Conservation (phyloP, 2,329 filamentous ascomycete genomes). For the Leptographium lundbergii region DNA sequence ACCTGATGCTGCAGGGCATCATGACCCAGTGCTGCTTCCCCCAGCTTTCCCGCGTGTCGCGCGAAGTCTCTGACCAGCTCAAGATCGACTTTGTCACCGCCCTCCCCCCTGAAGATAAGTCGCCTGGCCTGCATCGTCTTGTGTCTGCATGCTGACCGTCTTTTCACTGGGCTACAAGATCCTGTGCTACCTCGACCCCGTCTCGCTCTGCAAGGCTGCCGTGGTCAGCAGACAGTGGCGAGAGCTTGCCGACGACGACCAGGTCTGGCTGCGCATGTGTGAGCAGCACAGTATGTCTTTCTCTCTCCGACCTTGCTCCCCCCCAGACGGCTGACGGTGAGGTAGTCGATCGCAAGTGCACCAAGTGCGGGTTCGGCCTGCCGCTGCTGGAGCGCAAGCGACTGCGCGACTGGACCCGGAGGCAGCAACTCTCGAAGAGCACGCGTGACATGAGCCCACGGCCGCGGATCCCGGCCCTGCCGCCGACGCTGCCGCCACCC, state of each 20-base stretch:
- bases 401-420: slow-evolving; percentile 73
- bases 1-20: slow-evolving; percentile 92
- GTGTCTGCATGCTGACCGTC: neutral
- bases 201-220: slow-evolving; percentile 87
- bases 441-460: slow-evolving; percentile 15
- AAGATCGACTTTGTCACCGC: slow-evolving; percentile 94
- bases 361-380: slow-evolving; percentile 89
- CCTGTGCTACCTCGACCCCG: slow-evolving; percentile 82
- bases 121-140: neutral
- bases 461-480: slow-evolving; percentile 13
- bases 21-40: slow-evolving; percentile 96
- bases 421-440: slow-evolving; percentile 52
- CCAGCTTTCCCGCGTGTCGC: slow-evolving; percentile 84
- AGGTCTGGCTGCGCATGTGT: slow-evolving; percentile 97
- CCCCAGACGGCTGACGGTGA: neutral
- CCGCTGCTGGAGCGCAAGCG: slow-evolving; percentile 82
- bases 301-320: neutral
- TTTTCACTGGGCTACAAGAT: slow-evolving; percentile 70
- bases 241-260: slow-evolving; percentile 84
- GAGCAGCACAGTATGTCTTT: slow-evolving; percentile 56
- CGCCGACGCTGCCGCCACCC: slow-evolving; percentile 17
- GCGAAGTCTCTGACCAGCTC: slow-evolving; percentile 83
- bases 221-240: slow-evolving; percentile 88
- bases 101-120: slow-evolving; percentile 56
- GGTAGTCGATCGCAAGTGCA: slow-evolving; percentile 69